A percentile compares a stretch with the other conserved stretches of the same genome.
Conservation (phyloP, 2,329 filamentous ascomycete species). For the Aspergillus quadricinctus region DNA sequence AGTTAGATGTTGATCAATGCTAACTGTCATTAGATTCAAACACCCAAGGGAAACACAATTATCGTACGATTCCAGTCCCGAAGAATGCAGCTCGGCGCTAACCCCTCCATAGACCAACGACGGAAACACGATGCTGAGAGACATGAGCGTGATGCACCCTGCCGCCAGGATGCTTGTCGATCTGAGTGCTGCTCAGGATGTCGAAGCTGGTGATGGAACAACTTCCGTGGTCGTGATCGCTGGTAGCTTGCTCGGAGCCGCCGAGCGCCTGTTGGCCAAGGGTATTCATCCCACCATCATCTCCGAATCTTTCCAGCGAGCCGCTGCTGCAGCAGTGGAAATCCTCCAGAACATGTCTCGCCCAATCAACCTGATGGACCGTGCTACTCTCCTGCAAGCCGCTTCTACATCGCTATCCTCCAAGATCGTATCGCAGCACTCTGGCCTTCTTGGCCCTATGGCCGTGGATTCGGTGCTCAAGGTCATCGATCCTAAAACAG, state of each 20-base stretch:
- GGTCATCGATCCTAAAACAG: conserved; percentile 91
- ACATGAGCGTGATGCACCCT: conserved; percentile 99
- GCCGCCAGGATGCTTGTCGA: conserved; percentile 99
- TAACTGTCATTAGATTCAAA: conserved; percentile 65
- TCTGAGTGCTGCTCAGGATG: conserved; percentile 92
- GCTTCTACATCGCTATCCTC: conserved; percentile 96
- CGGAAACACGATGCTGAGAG: conserved; percentile 97
- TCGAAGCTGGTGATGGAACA: conserved; percentile 96
- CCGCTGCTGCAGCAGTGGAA: conserved; percentile 80
- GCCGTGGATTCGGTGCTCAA: conserved; percentile 94
- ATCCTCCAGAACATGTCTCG: conserved; percentile 94
- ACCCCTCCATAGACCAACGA: conserved; percentile 70
- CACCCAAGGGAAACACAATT: conserved; percentile 91
- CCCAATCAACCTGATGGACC: conserved; percentile 84
- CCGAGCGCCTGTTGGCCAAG: conserved; percentile 85
- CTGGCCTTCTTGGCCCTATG: conserved; percentile 92
- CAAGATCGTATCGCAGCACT: conserved; percentile 98
- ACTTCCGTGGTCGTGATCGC: conserved; percentile 98
- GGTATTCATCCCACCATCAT: conserved; percentile 96
- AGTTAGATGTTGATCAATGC: conserved; percentile 2
- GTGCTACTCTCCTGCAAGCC: conserved; percentile 85
- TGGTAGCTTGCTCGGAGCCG: conserved; percentile 87
- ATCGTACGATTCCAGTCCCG: conserved; percentile 53
- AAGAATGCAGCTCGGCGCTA: conserved; percentile 19
- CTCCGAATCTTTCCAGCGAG: conserved; percentile 94